A percentile compares a stretch with the other conserved stretches of the same genome.
Conservation (phyloP, 331 rosid genomes). For the Dryas integrifolia region DNA sequence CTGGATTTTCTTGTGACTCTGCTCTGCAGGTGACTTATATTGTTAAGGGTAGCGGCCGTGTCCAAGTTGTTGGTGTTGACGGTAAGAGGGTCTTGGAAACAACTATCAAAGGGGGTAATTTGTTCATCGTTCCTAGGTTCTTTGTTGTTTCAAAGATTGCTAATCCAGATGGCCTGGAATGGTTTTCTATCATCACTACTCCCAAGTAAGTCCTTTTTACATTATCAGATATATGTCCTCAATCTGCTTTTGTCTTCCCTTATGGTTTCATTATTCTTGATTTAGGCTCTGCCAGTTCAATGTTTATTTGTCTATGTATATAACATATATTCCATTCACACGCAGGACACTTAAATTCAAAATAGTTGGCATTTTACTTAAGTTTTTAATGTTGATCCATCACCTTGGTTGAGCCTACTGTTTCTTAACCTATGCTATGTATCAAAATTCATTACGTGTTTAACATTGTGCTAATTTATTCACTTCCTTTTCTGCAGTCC, state of each 20-base stretch:
- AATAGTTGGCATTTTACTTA: neutral
- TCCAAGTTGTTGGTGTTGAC: constrained; percentile 66
- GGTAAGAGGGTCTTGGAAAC: constrained; percentile 75
- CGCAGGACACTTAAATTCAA: neutral
- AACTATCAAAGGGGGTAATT: constrained; percentile 57
- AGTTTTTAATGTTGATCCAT: too few species aligned
- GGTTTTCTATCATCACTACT: constrained; percentile 80
- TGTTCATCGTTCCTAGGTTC: constrained; percentile 82
- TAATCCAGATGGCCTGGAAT: constrained; percentile 74
- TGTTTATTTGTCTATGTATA: neutral
- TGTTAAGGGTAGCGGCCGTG: constrained; percentile 66
- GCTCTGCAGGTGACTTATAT: constrained; percentile 81
- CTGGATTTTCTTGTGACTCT: constrained; percentile 82
- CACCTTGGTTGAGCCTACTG: too few species aligned
- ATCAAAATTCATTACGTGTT: neutral
- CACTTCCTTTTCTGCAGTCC: constrained; percentile 44
- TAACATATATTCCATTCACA: neutral
- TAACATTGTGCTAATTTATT: neutral
- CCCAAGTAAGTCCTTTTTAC: constrained; percentile 51
- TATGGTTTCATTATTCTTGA: neutral
- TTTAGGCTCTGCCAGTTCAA: neutral
- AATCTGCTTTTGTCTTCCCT: neutral
- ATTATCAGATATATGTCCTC: neutral
- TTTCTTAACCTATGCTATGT: neutral
- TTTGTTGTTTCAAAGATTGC: constrained; percentile 81